Conservation (phyloP, 2,329 filamentous ascomycete species). For the Fusarium fujikuroi region DNA sequence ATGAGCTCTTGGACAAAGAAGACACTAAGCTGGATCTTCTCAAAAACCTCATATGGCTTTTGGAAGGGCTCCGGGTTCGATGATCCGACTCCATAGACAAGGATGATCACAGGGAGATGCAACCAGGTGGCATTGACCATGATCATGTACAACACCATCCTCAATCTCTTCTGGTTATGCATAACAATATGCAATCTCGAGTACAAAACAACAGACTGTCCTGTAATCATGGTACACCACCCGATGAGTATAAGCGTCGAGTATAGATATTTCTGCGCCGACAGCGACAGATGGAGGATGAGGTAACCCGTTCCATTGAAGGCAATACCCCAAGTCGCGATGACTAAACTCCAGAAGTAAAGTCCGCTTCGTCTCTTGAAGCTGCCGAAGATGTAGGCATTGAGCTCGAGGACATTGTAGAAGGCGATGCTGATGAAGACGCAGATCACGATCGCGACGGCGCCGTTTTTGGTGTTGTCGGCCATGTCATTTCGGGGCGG, state of each 20-base stretch:
- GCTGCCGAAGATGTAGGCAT: slow-evolving; percentile 45
- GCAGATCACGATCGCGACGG: slow-evolving; percentile 31
- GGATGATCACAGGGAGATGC: slow-evolving; percentile 63
- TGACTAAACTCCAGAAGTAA: slow-evolving; percentile 53
- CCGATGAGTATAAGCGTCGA: slow-evolving; percentile 46
- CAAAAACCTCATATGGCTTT: slow-evolving; percentile 56
- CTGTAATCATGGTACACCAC: slow-evolving; percentile 65
- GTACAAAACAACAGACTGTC: slow-evolving; percentile 70
- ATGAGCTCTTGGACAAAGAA: slow-evolving; percentile 67
- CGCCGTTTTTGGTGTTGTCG: slow-evolving; percentile 24
- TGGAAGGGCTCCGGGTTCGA: slow-evolving; percentile 34
- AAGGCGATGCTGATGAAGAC: slow-evolving; percentile 43
- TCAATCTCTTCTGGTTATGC: slow-evolving; percentile 59
- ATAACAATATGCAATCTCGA: slow-evolving; percentile 70
- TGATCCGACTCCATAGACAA: slow-evolving; percentile 64
- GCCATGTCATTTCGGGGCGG: slow-evolving; percentile 9
- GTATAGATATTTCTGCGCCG: slow-evolving; percentile 22
- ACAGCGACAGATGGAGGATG: slow-evolving; percentile 49
- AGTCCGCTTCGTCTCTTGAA: slow-evolving; percentile 48
- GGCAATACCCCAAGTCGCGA: slow-evolving; percentile 48
- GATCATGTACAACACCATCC: slow-evolving; percentile 66
- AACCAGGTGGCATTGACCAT: slow-evolving; percentile 63
- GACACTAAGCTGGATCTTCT: slow-evolving; percentile 65
- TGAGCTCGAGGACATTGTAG: slow-evolving; percentile 51
- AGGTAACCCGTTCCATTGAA: slow-evolving; percentile 57